Evolutionary conservation across 306 rosid genomes (phyloP), one percentile per base, ranked within the genome.

Genomic region (Albizia julibrissin): DNA sequence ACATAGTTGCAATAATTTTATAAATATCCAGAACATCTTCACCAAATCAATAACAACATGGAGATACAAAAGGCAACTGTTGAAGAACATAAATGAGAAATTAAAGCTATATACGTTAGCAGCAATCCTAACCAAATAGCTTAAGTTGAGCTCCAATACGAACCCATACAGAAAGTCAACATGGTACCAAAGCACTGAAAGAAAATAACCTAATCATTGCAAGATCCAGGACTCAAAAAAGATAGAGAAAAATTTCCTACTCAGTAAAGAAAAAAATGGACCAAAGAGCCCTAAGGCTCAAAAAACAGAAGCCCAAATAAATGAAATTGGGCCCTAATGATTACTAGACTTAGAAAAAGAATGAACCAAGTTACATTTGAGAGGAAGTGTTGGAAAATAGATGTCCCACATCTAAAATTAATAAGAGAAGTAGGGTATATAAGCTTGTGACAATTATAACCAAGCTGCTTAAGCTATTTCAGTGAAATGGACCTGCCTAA

Each of bases 1-100:
- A 10, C 13, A 43, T 43, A 43, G 47, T 10, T 10, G 47, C 47
- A 43, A 43, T 43, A 43, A 43, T 8, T 2, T 43, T 11, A 43
- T 43, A 43, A 43, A 10, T 43, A 43, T 43, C 47, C 47, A 43
- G 13, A 43, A 43, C 78, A 49, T 58, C 59, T 74, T 72, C 50
- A 9, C 73, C 22, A 21, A 26, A 54, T 16, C 42, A 75, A 49
- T 64, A 71, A 76, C 61, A 46, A 69, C 52, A 24, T 69, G 78
- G 67, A 84, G 64, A 69, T 54, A 67, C 27, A 77, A 26, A 44
- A 83, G 14, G 56, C 19, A 49, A 15, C n/a, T 16, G 6, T 49
- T 49, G 56, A 49, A 49, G 56, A 49, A 49, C 3, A 16, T 4
- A 49, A 49, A 19, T 15, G 56, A 49, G 19, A 16, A 49, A 49